phyloP scores from a whole-genome alignment of 352 stramenopile species.

The Pseudoperonospora humuli region DNA sequence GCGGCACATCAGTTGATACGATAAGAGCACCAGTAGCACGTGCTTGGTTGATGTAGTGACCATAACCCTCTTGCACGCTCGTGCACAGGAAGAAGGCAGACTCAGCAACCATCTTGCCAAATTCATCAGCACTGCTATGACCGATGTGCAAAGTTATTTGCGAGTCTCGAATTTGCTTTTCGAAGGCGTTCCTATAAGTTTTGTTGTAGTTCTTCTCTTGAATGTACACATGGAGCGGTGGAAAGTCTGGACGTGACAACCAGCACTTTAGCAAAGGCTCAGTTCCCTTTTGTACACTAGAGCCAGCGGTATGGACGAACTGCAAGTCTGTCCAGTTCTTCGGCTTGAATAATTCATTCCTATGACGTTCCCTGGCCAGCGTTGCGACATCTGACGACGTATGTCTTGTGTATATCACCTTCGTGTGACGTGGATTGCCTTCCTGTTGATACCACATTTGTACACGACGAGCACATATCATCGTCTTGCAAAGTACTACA shows the following conservation, averaged over 20 bases:
- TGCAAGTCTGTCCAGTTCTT: slow-evolving; percentile 40
- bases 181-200: slow-evolving; percentile 7
- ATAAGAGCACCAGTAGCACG: slow-evolving; percentile 37
- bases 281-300: slow-evolving; percentile 52
- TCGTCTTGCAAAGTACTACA: slow-evolving; percentile 46
- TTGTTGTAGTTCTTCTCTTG: no score
- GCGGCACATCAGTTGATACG: slow-evolving; percentile 43
- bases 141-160: slow-evolving; percentile 16
- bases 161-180: no score
- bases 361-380: slow-evolving; percentile 13
- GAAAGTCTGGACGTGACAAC: slow-evolving; percentile 39
- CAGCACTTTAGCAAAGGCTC: slow-evolving; percentile 46
- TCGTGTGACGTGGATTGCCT: slow-evolving; percentile 38
- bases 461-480: slow-evolving; percentile 31
- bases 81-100: slow-evolving; percentile 54
- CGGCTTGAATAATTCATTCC: no score
- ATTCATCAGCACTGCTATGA: slow-evolving; percentile 32
- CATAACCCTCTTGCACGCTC: slow-evolving; percentile 53
- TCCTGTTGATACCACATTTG: slow-evolving; percentile 49
- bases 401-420: slow-evolving; percentile 56
- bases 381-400: slow-evolving; percentile 42
- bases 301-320: slow-evolving; percentile 46
- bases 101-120: slow-evolving; percentile 46
- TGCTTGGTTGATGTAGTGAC: slow-evolving; percentile 72
- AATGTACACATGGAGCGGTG: slow-evolving; percentile 49